Evolutionary conservation across 768 basidiomycete species (phyloP), one percentile per base, ranked within the genome.

Genomic region (Lentinula sp.): DNA sequence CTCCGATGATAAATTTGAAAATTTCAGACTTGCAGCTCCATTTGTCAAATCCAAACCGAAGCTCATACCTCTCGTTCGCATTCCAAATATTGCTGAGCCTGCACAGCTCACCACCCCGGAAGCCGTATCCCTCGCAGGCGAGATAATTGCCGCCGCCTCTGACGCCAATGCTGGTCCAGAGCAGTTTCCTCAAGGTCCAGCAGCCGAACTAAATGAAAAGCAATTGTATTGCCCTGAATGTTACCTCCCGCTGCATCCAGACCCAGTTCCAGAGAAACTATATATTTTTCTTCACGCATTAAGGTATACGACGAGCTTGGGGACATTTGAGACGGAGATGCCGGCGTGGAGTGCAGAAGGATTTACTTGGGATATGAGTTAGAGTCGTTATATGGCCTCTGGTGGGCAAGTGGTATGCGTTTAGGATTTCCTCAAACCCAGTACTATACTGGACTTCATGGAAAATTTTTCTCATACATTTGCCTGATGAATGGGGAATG

Each of bases 211-310:
- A 43, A 67, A 76, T 55, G 69, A 70, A 13, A 78, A 81, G 42
- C 77, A 79, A 59, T 67, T 81, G 18, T 97, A 93, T 74, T 99
- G 96, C 71, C 78, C 83, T 1, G 91, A 93, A 69, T 99, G 96
- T 71, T 98, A 91, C 72, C 78, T 97, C 50, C 97, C 97, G 15
- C 74, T 98, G 28, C 87, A 95, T 61, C 93, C 94, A 10, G 97
- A 99, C 73, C 97, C 96, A 1, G 85, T 84, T 68, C 95, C 95
- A 2, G 93, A 95, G 71, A 86, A 86, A 63, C 77, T 98, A 60
- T 98, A 93, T 74, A 98, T 99, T 65, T 99, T 95, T 74, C 74
- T 99, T 69, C 97, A 99, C 68, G 95, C 97, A 32, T 72, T 91
- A 68, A 82, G 83, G 66, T 98, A 95, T 73, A 90, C 87, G 53